Evolutionary conservation across 208 protist genomes (phyloP).

Genomic region (Crithidia brevicula): DNA sequence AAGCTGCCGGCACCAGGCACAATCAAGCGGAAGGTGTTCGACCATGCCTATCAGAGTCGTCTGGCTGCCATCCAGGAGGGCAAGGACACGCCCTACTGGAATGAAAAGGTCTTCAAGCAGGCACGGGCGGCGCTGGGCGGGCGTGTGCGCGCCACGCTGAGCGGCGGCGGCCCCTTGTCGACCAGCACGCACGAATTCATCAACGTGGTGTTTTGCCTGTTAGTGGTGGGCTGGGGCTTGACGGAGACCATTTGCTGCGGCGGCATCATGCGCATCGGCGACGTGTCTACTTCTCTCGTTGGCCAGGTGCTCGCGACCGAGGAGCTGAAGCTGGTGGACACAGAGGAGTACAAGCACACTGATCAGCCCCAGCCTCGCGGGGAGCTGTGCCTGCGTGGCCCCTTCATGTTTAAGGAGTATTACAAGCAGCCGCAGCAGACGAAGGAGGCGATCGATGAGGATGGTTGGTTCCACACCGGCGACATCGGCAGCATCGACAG

Average conservation of each 20-base stretch:
- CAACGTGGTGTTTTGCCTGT: constrained; percentile 68
- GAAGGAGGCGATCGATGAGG: constrained; percentile 72
- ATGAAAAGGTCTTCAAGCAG: neutral
- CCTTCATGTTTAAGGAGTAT: constrained; percentile 90
- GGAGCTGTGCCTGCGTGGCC: constrained; percentile 85
- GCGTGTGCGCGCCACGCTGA: constrained; percentile 42
- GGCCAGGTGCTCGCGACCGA: constrained; percentile 59
- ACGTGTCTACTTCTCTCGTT: constrained; percentile 47
- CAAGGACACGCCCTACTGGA: neutral
- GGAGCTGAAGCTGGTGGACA: constrained; percentile 93
- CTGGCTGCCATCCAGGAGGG: neutral
- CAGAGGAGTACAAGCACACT: constrained; percentile 79
- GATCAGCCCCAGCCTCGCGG: constrained; percentile 68
- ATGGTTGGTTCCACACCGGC: constrained; percentile 92
- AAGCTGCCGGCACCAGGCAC: constrained; percentile 61
- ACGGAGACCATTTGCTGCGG: constrained; percentile 85
- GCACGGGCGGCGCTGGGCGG: neutral
- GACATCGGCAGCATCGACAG: constrained; percentile 70
- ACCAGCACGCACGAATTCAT: constrained; percentile 82
- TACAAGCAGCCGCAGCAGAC: constrained; percentile 90
- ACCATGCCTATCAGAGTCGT: neutral
- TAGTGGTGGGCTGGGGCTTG: constrained; percentile 88
- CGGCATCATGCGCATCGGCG: constrained; percentile 52
- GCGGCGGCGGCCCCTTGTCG: constrained; percentile 80
- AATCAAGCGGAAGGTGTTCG: constrained; percentile 45